A percentile compares a stretch with the other conserved stretches of the same genome.
These are phyloP conservation scores for Gilbertella persicaria DNA, from an alignment of 371 early-diverging fungal genomes.

Conservation along the genomic window DNA sequence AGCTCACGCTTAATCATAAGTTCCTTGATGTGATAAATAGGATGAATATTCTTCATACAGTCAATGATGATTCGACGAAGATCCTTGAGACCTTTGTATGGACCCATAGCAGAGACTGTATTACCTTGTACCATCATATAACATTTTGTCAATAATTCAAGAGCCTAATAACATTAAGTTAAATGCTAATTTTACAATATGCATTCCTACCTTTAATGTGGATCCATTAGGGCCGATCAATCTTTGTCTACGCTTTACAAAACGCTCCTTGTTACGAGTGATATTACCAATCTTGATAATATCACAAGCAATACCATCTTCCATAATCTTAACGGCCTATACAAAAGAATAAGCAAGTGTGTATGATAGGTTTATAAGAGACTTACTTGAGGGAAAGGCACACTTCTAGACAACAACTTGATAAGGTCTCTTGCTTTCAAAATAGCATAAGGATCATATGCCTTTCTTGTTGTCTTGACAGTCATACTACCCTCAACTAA, in stretches of 20 bases:
- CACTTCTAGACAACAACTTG: conserved; percentile 94
- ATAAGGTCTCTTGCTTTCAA: conserved; percentile 97
- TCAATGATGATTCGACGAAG: conserved; percentile 91
- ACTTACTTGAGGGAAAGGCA: conserved; percentile 89
- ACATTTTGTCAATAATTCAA: conserved; percentile 96
- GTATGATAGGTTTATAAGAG: neutral
- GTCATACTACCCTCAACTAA: conserved; percentile 97
- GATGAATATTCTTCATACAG: conserved; percentile 99
- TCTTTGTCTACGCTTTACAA: conserved; percentile 97
- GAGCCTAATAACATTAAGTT: conserved; percentile 57
- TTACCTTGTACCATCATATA: conserved; percentile 98
- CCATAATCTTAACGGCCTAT: conserved; percentile 86
- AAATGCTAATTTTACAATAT: too few species aligned
- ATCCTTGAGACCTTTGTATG: conserved; percentile 89
- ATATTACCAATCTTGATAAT: conserved; percentile 97
- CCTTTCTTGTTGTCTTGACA: conserved; percentile 96
- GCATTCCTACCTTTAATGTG: conserved; percentile 81
- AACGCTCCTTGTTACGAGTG: conserved; percentile 94
- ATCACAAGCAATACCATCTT: conserved; percentile 95
- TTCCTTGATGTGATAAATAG: conserved; percentile 99
- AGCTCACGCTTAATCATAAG: conserved; percentile 99
- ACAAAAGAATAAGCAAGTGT: neutral
- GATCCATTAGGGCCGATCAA: conserved; percentile 98
- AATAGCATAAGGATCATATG: conserved; percentile 97
- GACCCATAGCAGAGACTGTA: conserved; percentile 96